Percentiles rank a stretch among this genome's conserved stretches.
Evolutionary conservation across 2,329 filamentous ascomycete species (phyloP).

Genomic region (Nothopassalora personata): DNA sequence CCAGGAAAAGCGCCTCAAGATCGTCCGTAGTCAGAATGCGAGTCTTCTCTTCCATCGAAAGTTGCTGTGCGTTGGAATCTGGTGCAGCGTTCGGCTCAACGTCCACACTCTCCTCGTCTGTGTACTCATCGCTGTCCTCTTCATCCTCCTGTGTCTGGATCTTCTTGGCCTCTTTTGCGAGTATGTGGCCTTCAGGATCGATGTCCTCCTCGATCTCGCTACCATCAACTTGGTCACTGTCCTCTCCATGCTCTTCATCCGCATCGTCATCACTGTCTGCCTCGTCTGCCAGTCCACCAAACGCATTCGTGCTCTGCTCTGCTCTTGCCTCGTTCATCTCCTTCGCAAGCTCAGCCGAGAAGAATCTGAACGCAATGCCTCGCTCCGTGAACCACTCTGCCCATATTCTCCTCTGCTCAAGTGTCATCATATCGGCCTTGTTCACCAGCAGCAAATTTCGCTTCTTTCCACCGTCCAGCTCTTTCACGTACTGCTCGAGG

Average conservation of each 20-base stretch:
- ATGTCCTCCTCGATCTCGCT: slow-evolving; percentile 39
- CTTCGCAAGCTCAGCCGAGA: slow-evolving; percentile 88
- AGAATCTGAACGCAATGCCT: slow-evolving; percentile 88
- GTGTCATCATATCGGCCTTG: slow-evolving; percentile 98
- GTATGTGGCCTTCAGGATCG: slow-evolving; percentile 39
- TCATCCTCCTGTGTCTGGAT: slow-evolving; percentile 38
- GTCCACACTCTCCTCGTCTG: slow-evolving; percentile 35
- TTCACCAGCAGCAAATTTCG: slow-evolving; percentile 94
- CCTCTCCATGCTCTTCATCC: slow-evolving; percentile 30
- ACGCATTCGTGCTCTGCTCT: slow-evolving; percentile 28
- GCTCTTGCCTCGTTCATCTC: slow-evolving; percentile 73
- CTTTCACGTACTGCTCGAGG: slow-evolving; percentile 88
- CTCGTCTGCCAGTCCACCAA: slow-evolving; percentile 50
- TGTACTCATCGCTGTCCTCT: slow-evolving; percentile 35
- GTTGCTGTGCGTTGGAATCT: slow-evolving; percentile 29
- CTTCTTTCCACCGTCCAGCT: slow-evolving; percentile 64
- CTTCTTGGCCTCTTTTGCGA: slow-evolving; percentile 35
- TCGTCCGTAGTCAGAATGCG: slow-evolving; percentile 90
- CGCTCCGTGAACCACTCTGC: slow-evolving; percentile 76
- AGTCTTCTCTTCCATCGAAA: slow-evolving; percentile 44
- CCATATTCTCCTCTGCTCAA: slow-evolving; percentile 75
- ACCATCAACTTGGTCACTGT: slow-evolving; percentile 15
- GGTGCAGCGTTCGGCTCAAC: slow-evolving; percentile 29
- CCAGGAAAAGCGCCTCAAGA: slow-evolving; percentile 79
- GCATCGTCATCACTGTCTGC: slow-evolving; percentile 33